Percentiles rank a stretch among this genome's conserved stretches.
Conservation (phyloP, 345 rosid species). For the Crucihimalaya himalaica region DNA sequence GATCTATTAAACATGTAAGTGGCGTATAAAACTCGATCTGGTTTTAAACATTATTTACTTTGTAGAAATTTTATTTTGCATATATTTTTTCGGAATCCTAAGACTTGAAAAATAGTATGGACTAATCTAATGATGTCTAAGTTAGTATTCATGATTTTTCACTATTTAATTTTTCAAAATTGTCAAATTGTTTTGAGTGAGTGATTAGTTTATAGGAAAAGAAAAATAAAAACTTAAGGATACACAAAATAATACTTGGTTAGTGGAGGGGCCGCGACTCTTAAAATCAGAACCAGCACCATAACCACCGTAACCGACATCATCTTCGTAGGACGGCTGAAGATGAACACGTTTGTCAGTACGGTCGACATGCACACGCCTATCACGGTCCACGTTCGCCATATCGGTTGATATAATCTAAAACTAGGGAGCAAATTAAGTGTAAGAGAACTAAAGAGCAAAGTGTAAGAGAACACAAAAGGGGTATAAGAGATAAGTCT, state of each 20-base stretch:
- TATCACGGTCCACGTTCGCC: slow-evolving; percentile 37
- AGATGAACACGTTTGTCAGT: slow-evolving; percentile 24
- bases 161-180: neutral
- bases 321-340: slow-evolving; percentile 14
- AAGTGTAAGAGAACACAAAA: neutral
- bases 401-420: slow-evolving; percentile 9
- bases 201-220: neutral
- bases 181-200: neutral
- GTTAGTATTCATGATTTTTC: neutral
- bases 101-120: neutral
- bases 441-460: neutral
- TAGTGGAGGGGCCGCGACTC: slow-evolving; percentile 36
- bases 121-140: neutral
- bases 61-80: neutral
- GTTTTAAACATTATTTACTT: neutral
- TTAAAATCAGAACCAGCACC: slow-evolving; percentile 18
- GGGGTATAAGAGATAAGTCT: neutral
- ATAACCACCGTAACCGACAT: slow-evolving; percentile 27
- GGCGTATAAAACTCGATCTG: neutral
- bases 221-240: neutral
- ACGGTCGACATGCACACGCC: slow-evolving; percentile 32
- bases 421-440: neutral
- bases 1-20: neutral
- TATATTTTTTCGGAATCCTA: neutral
- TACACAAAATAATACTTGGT: slow-evolving; percentile 22